These are phyloP conservation scores for Coffea humblotiana DNA, from an alignment of 305 asterid species.

Conservation along the genomic window DNA sequence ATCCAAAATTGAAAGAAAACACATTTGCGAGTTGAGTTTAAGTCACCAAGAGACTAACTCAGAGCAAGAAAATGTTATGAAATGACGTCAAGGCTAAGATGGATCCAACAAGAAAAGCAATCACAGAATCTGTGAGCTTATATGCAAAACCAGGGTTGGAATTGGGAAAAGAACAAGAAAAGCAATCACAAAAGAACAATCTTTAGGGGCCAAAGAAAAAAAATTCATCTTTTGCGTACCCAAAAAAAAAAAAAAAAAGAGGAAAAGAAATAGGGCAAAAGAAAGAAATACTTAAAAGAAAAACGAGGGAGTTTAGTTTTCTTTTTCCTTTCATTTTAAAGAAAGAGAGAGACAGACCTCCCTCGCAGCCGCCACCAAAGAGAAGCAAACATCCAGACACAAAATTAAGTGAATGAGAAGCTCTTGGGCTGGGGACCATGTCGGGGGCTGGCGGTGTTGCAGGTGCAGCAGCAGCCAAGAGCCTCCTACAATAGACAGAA, in stretches of 20 bases:
- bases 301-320: too few species aligned
- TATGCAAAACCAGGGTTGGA: neutral
- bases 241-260: neutral
- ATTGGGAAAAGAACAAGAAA: too few species aligned
- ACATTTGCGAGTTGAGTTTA: neutral
- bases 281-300: neutral
- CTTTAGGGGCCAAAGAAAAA: too few species aligned
- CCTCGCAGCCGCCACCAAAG: conserved; percentile 92
- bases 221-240: neutral
- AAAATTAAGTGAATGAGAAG: conserved; percentile 87
- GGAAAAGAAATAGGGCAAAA: neutral
- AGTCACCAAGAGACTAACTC: neutral
- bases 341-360: conserved; percentile 49
- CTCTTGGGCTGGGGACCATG: conserved; percentile 63
- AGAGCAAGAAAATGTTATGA: neutral
- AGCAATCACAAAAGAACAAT: neutral
- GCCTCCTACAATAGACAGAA: conserved; percentile 50
- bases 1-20: neutral
- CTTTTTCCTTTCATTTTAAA: too few species aligned
- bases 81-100: neutral
- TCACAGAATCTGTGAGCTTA: neutral
- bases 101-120: neutral
- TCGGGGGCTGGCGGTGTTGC: conserved; percentile 18
- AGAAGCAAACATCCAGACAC: conserved; percentile 73
- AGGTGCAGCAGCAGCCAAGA: conserved; percentile 16